Base-by-base conservation (phyloP, 305 asterid genomes). In the Plantago lanceolata region DNA sequence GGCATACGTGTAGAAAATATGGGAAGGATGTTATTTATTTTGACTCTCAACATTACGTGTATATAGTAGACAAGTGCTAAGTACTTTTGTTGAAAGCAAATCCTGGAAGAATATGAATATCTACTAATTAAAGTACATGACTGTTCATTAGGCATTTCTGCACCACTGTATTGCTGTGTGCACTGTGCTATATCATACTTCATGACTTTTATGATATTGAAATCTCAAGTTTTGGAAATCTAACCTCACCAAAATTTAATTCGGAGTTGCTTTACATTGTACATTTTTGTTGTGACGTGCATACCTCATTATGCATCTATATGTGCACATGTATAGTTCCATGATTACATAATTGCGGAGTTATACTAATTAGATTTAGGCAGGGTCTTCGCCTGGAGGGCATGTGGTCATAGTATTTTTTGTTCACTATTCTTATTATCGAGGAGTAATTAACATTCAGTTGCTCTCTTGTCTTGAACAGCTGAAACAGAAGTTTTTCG, bases 401-500 rank as follows among this genome's bases (percentile, higher is more conserved):
- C 15, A 52, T 20, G 29, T 26, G 43, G 59, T 28, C 43, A 28
- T 55, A 33, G 14, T 37, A 24, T 14, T 15, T 8, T 6, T 13
- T 21, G 12, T 14, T 40, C 47, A 40, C 12, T 40, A 40, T 40
- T 56, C 33, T 57, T 73, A 50, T 45, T 31, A 48, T 59, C 53
- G 35, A 54, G 16, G 19, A 61, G 65, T 48, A 16, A 29, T 43
- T 66, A 28, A 65, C 55, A 48, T 28, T 19, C 14, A 16, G 44
- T 19, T 67, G 45, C 40, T 54, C 51, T 60, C 54, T 65, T 56
- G 53, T 61, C 76, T 59, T 67, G 60, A 74, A 75, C 84, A 93
- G 99, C 59, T 74, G 97, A 89, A 80, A 86, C 95, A 4, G 96
- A 93, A 82, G 79, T 72, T 55, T 84, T 85, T 71, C 84, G 86